Evolutionary conservation across 2,329 filamentous ascomycete genomes (phyloP).

Genomic region (Colletotrichum sp.): DNA sequence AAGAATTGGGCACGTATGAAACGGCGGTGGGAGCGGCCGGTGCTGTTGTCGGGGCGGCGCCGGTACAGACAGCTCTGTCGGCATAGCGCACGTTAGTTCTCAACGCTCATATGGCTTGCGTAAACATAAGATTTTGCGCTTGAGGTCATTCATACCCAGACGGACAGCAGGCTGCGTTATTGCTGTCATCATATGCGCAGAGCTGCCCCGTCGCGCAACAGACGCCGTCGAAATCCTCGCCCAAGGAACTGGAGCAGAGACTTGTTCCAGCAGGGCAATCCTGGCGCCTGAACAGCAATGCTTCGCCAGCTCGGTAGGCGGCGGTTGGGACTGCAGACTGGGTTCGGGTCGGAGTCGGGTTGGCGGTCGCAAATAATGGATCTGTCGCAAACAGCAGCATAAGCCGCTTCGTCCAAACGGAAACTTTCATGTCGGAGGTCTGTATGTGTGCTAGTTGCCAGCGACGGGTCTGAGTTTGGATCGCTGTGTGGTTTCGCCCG

Average conservation of each 20-base stretch:
- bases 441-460: neutral
- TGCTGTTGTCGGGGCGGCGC: constrained; percentile 50
- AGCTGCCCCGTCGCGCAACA: constrained; percentile 58
- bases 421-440: neutral
- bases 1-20: constrained; percentile 61
- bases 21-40: constrained; percentile 41
- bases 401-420: neutral
- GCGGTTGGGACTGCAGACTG: neutral
- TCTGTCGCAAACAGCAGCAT: neutral
- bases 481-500: neutral
- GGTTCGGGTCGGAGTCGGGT: neutral
- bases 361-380: neutral
- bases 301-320: neutral
- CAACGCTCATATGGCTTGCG: neutral
- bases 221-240: constrained; percentile 49
- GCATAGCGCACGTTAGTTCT: neutral
- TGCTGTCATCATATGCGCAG: constrained; percentile 54
- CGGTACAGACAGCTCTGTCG: constrained; percentile 59
- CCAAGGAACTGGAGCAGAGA: constrained; percentile 53
- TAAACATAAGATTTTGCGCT: neutral
- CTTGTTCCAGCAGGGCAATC: constrained; percentile 55
- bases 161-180: constrained; percentile 60
- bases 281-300: constrained; percentile 22
- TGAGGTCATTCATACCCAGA: constrained; percentile 42
- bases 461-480: neutral